Percentiles rank a stretch among this genome's conserved stretches.
These are phyloP conservation scores for Annulohypoxylon nitens DNA, from an alignment of 495 filamentous ascomycete species.

Conservation along the genomic window DNA sequence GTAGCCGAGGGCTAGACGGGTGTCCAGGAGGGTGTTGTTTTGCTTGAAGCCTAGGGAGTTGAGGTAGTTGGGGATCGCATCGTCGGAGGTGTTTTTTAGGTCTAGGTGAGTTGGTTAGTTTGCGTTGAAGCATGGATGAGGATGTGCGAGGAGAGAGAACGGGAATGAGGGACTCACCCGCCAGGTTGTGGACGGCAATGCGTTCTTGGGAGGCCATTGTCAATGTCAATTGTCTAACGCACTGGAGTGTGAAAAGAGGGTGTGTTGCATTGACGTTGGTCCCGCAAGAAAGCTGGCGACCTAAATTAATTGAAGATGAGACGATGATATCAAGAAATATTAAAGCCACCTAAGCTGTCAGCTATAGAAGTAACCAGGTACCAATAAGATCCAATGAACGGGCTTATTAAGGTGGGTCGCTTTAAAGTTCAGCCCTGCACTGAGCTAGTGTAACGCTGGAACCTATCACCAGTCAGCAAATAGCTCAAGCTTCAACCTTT, in stretches of 20 bases:
- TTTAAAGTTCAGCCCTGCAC: constrained; percentile 42
- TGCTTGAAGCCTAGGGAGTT: constrained; percentile 84
- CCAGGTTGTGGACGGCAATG: constrained; percentile 75
- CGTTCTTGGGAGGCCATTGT: constrained; percentile 66
- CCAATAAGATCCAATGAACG: constrained; percentile 25
- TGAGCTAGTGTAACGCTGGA: constrained; percentile 28
- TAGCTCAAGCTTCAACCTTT: constrained; percentile 27
- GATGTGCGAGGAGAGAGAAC: too few species aligned
- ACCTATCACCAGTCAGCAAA: constrained; percentile 19
- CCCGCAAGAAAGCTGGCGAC: constrained; percentile 6
- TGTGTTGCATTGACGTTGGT: background rate
- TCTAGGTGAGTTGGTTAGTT: constrained; percentile 65
- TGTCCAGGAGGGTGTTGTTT: constrained; percentile 81
- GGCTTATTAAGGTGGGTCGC: constrained; percentile 39
- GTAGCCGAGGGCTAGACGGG: constrained; percentile 87
- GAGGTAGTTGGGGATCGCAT: constrained; percentile 92
- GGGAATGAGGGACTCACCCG: constrained; percentile 63
- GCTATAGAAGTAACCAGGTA: constrained; percentile 19
- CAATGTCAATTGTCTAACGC: constrained; percentile 9
- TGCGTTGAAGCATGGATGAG: background rate
- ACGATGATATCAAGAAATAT: constrained; percentile 9
- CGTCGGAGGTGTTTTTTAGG: constrained; percentile 96
- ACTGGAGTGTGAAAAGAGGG: background rate
- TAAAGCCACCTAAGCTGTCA: constrained; percentile 14
- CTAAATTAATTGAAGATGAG: background rate